Base-by-base conservation (phyloP, 345 rosid species). In the Rhodamnia argentea region DNA sequence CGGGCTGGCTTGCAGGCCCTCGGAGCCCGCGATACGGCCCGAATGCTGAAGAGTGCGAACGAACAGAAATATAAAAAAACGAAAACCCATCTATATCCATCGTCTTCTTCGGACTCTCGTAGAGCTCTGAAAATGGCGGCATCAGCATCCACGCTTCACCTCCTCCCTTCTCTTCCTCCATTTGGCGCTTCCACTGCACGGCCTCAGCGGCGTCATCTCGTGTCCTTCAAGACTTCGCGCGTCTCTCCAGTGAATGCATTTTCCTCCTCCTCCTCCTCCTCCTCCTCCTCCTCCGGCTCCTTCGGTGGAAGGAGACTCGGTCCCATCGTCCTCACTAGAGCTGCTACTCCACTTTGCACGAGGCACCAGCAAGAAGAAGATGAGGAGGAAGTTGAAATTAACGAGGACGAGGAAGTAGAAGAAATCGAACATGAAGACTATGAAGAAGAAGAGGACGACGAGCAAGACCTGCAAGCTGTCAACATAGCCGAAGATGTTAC, bases 401-500 rank as follows among this genome's bases (percentile, higher is more conserved):
- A 62, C 22, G 87, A 64, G 52, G 85, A 86, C 27, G 82, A 57
- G 58, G 86, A 84, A 29, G 83, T 23, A 51, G 88, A 57, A 76
- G 88, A 86, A 20, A 59, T 55, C 32, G 83, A 75, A 15, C 51
- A 13, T 55, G 74, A 56, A 23, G 83, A 55, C 78, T 50, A 51
- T 22, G 86, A 4, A 24, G 82, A 83, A 26, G 59, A 44, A 60
- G 75, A 42, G 81, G 86, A 62, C n/a, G 86, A 51, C 9, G 86
- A 64, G 16, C 83, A 54, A 13, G 64, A 53, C 40, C 37, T 24
- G 32, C 86, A 53, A 18, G 85, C 64, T 11, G 89, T 87, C 82
- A 87, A 84, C 64, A 85, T 87, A 47, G 89, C 89, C 29, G 89
- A 87, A 59, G 89, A 87, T 83, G 89, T 87, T 24, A 87, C 84